These are phyloP conservation scores for Stemphylium vesicarium DNA, from an alignment of 2,329 filamentous ascomycete species.

Conservation along the genomic window DNA sequence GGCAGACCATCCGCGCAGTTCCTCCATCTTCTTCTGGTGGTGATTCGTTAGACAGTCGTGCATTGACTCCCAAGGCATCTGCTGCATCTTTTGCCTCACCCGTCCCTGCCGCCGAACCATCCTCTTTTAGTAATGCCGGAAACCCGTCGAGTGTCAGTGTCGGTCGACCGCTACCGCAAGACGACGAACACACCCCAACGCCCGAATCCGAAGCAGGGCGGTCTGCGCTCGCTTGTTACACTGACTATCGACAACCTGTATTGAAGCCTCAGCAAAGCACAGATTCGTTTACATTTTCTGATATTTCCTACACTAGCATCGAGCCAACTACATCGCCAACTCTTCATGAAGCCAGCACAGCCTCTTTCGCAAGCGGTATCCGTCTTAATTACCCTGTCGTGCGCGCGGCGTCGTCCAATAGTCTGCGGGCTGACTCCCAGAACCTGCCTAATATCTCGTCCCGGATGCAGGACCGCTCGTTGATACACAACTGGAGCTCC, in stretches of 20 bases:
- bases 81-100: constrained; percentile 46
- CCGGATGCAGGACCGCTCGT: constrained; percentile 48
- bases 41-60: constrained; percentile 37
- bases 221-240: constrained; percentile 42
- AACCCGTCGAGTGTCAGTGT: constrained; percentile 37
- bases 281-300: constrained; percentile 47
- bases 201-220: constrained; percentile 39
- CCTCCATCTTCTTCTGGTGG: constrained; percentile 46
- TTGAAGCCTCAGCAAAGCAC: constrained; percentile 36
- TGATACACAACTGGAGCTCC: constrained; percentile 50
- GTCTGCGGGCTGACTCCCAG: constrained; percentile 45
- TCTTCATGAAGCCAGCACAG: constrained; percentile 46
- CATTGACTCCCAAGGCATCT: constrained; percentile 46
- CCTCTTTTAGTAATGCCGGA: constrained; percentile 36
- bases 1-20: constrained; percentile 48
- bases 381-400: constrained; percentile 47
- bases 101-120: constrained; percentile 30
- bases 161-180: constrained; percentile 31
- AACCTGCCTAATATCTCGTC: constrained; percentile 42
- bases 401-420: constrained; percentile 45
- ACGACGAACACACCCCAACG: constrained; percentile 34
- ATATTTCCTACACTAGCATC: constrained; percentile 43
- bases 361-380: constrained; percentile 43
- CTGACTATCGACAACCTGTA: constrained; percentile 37
- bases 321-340: constrained; percentile 40